phyloP scores from a whole-genome alignment of 768 basidiomycete genomes.

The Boletus rubescentipes region DNA sequence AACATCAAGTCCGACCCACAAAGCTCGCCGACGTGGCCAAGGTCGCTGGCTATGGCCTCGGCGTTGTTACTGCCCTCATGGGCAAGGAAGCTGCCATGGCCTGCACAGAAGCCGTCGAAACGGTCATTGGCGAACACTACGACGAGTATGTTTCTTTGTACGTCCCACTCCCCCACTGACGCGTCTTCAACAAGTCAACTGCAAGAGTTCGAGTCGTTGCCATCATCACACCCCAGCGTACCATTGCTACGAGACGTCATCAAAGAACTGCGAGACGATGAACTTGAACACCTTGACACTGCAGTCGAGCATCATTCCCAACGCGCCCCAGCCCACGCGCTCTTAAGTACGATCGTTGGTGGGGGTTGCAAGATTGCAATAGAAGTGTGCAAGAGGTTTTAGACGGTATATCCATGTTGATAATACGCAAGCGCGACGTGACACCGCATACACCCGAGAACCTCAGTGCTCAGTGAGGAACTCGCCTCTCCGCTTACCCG shows the following conservation, averaged over 20 bases:
- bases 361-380: constrained; percentile 89
- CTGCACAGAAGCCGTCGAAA: constrained; percentile 97
- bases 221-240: constrained; percentile 73
- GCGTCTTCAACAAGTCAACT: constrained; percentile 61
- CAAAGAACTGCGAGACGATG: constrained; percentile 88
- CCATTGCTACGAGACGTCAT: constrained; percentile 71
- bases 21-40: constrained; percentile 82
- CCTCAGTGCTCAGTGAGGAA: constrained; percentile 34
- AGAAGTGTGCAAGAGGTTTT: constrained; percentile 82
- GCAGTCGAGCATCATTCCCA: constrained; percentile 88
- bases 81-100: constrained; percentile 97
- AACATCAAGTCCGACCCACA: constrained; percentile 85
- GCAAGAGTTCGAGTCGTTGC: constrained; percentile 62
- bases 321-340: constrained; percentile 86
- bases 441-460: constrained; percentile 1
- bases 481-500: constrained; percentile 48
- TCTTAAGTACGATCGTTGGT: constrained; percentile 83
- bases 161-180: constrained; percentile 3
- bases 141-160: constrained; percentile 73
- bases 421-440: neutral
- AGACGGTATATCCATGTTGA: constrained; percentile 19
- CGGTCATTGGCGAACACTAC: constrained; percentile 97
- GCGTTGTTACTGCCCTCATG: constrained; percentile 81
- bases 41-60: constrained; percentile 82
- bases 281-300: constrained; percentile 90